These are phyloP conservation scores for Lachnellula cervina DNA, from an alignment of 2,329 filamentous ascomycete species.

Conservation along the genomic window DNA sequence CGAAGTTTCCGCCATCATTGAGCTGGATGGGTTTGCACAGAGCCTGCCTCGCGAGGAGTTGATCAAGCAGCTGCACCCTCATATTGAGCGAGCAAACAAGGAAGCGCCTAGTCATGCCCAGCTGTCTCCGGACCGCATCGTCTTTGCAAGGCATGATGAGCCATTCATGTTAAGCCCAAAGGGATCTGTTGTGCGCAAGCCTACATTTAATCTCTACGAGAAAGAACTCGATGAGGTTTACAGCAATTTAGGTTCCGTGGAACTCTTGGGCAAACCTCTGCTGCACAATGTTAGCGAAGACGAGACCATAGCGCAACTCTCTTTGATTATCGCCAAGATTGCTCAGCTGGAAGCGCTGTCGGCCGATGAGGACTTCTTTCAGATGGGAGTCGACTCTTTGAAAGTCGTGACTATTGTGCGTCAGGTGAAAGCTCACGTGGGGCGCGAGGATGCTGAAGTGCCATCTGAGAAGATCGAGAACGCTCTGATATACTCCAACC, in stretches of 20 bases:
- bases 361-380: conserved; percentile 8
- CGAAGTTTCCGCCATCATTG: conserved; percentile 13
- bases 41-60: conserved; percentile 4
- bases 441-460: not conserved
- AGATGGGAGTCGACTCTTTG: conserved; percentile 14
- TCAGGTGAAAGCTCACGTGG: conserved; percentile 7
- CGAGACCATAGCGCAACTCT: conserved; percentile 1
- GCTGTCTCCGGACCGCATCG: conserved; percentile 27
- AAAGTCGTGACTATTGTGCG: conserved; percentile 10
- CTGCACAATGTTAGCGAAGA: not conserved
- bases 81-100: conserved; percentile 30
- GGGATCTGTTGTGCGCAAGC: conserved; percentile 34
- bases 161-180: conserved; percentile 34
- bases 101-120: conserved; percentile 28
- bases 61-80: conserved; percentile 29
- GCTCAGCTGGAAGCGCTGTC: not conserved
- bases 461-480: conserved; percentile 1
- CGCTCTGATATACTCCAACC: conserved; percentile 8
- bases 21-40: conserved; percentile 4
- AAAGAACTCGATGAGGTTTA: conserved; percentile 34
- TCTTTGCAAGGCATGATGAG: conserved; percentile 29
- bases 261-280: conserved; percentile 9
- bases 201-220: conserved; percentile 29
- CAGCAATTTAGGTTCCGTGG: not conserved
- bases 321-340: not conserved